Base-by-base conservation (phyloP, 208 protist genomes). In the Wallacemonas sp. region DNA sequence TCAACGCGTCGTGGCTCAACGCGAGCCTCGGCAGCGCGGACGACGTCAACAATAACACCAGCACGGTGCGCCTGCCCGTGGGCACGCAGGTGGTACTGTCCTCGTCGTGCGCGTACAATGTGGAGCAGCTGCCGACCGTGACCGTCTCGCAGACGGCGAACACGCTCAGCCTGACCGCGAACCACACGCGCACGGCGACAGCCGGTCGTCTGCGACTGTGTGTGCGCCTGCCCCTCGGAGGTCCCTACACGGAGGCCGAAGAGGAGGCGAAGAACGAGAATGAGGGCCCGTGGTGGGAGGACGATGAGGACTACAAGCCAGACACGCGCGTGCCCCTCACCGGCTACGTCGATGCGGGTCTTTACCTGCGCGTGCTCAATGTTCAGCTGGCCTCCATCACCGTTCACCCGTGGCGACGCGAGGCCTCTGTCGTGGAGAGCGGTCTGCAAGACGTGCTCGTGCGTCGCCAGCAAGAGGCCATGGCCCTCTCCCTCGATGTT, bases 291-390 rank as follows among this genome's bases (percentile, higher is more conserved):
- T 49, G n/a, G 33, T 55, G 67, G 16, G 78, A 79, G 28, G 62
- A 45, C 62, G 23, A 45, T 7, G 62, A 45, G 5, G 46, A 29
- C 32, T 67, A 66, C 18, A 55, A 65, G 8, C 26, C n/a, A 3
- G 63, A 59, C 36, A 61, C 2, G 22, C 20, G 1, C 18, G 5
- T 41, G 7, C 28, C 75, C 2, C 69, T 69, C 12, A 14, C 38
- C 7, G 74, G 57, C 32, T 87, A 88, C 67, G 41, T 32, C 16
- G 61, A 55, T 29, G 77, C 79, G 29, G 87, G 87, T 25, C 38
- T 93, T 18, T 80, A 80, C 64, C 82, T 86, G 39, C 70, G 65
- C 39, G 87, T 90, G 44, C 61, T 93, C 25, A 59, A 79, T 28
- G 41, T 90, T 44, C 66, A 67, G 20, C 68, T 93, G 50, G 72